phyloP scores from a whole-genome alignment of 2,329 filamentous ascomycete genomes.

The Gaeumannomyces sp. region DNA sequence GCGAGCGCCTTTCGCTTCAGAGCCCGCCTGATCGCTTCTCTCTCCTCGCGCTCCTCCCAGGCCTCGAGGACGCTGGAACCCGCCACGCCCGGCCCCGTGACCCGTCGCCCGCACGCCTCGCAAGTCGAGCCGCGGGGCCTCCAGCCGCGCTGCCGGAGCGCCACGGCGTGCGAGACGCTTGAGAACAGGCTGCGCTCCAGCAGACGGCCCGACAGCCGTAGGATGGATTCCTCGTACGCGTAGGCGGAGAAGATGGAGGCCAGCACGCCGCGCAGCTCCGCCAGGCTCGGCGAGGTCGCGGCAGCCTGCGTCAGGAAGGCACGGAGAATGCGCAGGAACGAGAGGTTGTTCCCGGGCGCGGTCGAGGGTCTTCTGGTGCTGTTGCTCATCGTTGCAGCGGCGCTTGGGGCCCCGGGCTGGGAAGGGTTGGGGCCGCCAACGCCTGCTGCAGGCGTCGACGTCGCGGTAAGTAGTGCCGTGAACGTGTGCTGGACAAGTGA shows the following conservation, averaged over 20 bases:
- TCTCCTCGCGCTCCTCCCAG: conserved; percentile 62
- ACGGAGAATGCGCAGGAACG: conserved; percentile 82
- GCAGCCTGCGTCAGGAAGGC: conserved; percentile 83
- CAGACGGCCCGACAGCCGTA: conserved; percentile 77
- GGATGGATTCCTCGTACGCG: conserved; percentile 86
- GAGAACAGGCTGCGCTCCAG: conserved; percentile 85
- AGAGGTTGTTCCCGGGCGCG: conserved; percentile 49
- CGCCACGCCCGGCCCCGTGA: conserved; percentile 85
- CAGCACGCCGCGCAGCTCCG: conserved; percentile 79
- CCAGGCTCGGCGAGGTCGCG: conserved; percentile 73
- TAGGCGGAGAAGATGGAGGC: conserved; percentile 91
- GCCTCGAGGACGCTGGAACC: conserved; percentile 65
- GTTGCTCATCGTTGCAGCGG: conserved; percentile 5
- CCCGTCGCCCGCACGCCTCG: conserved; percentile 72
- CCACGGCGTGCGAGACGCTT: conserved; percentile 68
- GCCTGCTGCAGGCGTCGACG: conserved; percentile 42
- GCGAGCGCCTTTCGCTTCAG: conserved; percentile 33
- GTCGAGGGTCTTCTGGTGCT: conserved; percentile 1
- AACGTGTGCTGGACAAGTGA: conserved; percentile 85
- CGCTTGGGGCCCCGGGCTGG: conserved; percentile 29
- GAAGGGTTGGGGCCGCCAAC: conserved; percentile 16
- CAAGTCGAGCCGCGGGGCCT: conserved; percentile 79
- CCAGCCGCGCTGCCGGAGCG: conserved; percentile 80
- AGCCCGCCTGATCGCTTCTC: conserved; percentile 31
- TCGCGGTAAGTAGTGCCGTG: conserved; percentile 74